Conservation (phyloP, 179 eudicot species). For the Silene vulgaris region DNA sequence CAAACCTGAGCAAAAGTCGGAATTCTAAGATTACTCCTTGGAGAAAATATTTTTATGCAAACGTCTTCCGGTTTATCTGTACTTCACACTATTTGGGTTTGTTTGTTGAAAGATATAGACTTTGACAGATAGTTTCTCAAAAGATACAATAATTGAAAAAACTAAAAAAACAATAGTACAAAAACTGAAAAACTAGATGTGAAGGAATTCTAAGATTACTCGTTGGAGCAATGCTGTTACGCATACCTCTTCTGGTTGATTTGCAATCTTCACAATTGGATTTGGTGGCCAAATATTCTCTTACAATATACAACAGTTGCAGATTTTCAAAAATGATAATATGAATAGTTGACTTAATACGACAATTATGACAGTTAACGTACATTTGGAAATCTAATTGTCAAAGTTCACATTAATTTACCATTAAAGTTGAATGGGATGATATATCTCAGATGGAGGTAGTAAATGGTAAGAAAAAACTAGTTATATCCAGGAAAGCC, state of each 20-base stretch:
- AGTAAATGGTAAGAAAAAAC: conserved; percentile 15
- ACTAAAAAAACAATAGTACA: too few relatives aligned
- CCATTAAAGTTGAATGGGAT: neutral
- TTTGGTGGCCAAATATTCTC: neutral
- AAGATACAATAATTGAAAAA: too few relatives aligned
- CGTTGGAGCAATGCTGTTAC: neutral
- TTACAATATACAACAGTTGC: neutral
- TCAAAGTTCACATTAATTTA: neutral
- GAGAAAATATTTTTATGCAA: neutral
- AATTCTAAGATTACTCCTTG: neutral
- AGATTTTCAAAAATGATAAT: neutral
- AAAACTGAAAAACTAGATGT: neutral
- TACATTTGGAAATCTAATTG: neutral
- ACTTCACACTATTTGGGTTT: neutral
- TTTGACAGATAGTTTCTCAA: neutral
- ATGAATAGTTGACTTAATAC: too few relatives aligned
- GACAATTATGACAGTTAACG: neutral
- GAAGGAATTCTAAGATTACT: neutral
- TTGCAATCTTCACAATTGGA: neutral
- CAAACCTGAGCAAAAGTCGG: neutral
- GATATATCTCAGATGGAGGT: neutral
- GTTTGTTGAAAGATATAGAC: neutral
- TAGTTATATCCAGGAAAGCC: conserved; percentile 25
- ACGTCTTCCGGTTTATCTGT: neutral
- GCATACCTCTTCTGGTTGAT: neutral